phyloP scores from a whole-genome alignment of 352 stramenopile species.

The Hyaloperonospora arabidopsidis region DNA sequence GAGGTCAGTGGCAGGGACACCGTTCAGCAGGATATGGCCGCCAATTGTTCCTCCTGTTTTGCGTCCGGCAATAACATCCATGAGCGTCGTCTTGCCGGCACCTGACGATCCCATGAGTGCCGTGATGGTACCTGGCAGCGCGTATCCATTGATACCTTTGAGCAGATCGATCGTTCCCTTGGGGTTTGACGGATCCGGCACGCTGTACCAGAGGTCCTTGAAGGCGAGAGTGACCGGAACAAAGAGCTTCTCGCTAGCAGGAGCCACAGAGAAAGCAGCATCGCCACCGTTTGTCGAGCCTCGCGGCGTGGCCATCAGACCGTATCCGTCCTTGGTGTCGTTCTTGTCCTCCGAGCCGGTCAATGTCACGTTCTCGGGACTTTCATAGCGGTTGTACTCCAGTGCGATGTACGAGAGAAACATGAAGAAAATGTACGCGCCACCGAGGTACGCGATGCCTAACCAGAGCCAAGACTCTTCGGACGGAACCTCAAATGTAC shows the following conservation, averaged over 20 bases:
- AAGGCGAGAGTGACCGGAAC: conserved; percentile 12
- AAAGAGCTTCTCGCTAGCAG: conserved; percentile 1
- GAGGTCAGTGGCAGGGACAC: conserved; percentile 47
- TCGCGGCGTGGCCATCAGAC: conserved; percentile 4
- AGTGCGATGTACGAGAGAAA: conserved; percentile 12
- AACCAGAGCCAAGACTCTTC: conserved; percentile 20
- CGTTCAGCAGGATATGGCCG: conserved; percentile 23
- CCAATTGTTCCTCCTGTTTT: conserved; percentile 14
- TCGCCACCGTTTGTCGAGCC: neutral
- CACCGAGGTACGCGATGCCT: conserved; percentile 6
- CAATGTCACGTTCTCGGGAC: conserved; percentile 7
- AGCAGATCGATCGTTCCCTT: conserved; percentile 1
- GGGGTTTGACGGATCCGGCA: conserved; percentile 5
- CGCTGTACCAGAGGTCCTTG: conserved; percentile 17
- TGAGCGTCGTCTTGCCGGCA: conserved; percentile 18
- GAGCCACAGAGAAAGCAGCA: neutral
- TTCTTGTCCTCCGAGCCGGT: neutral
- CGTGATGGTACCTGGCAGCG: conserved; percentile 1
- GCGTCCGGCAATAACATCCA: conserved; percentile 18
- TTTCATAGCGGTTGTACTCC: conserved; percentile 18
- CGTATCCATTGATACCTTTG: conserved; percentile 1
- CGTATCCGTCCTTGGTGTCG: conserved; percentile 1
- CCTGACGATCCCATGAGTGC: conserved; percentile 4
- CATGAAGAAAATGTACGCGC: conserved; percentile 12
- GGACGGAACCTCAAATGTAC: conserved; percentile 13